phyloP scores from a whole-genome alignment of 345 rosid genomes.

The Odontarrhena argentea region DNA sequence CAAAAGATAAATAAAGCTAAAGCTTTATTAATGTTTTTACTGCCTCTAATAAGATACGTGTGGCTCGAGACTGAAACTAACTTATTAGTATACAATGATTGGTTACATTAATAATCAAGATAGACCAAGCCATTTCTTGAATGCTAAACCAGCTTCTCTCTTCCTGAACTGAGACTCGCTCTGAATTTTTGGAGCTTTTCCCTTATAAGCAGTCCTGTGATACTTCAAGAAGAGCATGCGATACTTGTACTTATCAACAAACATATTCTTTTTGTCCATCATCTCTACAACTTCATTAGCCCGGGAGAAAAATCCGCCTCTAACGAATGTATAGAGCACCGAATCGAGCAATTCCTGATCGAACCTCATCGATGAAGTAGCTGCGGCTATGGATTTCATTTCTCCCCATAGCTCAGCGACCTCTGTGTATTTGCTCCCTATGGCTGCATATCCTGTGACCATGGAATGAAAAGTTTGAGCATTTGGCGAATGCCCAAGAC shows the following conservation, averaged over 20 bases:
- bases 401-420: conserved; percentile 97
- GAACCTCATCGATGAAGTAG: conserved; percentile 66
- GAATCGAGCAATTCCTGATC: conserved; percentile 95
- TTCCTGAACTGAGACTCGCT: conserved; percentile 76
- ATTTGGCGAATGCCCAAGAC: conserved; percentile 78
- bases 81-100: background rate
- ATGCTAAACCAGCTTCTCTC: conserved; percentile 71
- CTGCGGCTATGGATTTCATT: conserved; percentile 80
- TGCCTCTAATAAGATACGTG: conserved; percentile 14
- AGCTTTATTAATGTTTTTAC: conserved; percentile 25
- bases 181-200: conserved; percentile 85
- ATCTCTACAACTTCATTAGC: conserved; percentile 82
- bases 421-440: conserved; percentile 83
- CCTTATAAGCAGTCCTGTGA: conserved; percentile 86
- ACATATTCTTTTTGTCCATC: conserved; percentile 86
- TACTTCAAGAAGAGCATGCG: conserved; percentile 82
- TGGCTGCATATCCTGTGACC: conserved; percentile 89
- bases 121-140: conserved; percentile 87
- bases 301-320: conserved; percentile 81
- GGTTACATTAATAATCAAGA: conserved; percentile 39
- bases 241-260: conserved; percentile 87
- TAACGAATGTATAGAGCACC: conserved; percentile 80
- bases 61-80: background rate
- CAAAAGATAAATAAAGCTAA: conserved; percentile 27
- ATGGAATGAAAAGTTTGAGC: conserved; percentile 95